Conservation (phyloP, 176 grass and related monocot genomes). For the Bothriochloa decipiens region DNA sequence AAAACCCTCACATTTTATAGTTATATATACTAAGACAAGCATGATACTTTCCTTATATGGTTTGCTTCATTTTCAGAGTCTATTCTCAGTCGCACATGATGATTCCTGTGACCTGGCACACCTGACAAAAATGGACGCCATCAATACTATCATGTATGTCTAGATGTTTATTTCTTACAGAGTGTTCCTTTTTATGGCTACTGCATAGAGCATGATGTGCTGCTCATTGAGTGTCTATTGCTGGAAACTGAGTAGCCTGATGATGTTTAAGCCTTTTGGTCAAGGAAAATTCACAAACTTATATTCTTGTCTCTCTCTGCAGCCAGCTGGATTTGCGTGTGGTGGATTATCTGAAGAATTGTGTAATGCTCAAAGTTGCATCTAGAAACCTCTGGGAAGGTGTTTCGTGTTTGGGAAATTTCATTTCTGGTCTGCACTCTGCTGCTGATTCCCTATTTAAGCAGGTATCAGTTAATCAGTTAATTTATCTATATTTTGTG, state of each 20-base stretch:
- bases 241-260: constrained; percentile 31
- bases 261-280: constrained; percentile 16
- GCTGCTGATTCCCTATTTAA: constrained; percentile 83
- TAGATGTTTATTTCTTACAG: background rate
- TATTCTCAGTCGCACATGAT: constrained; percentile 39
- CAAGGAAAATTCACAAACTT: constrained; percentile 7
- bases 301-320: constrained; percentile 42
- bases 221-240: background rate
- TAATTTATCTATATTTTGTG: constrained; percentile 31
- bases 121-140: constrained; percentile 66
- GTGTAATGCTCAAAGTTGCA: constrained; percentile 76
- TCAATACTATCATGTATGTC: constrained; percentile 73
- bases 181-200: background rate
- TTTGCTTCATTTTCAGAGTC: constrained; percentile 45
- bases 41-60: constrained; percentile 34
- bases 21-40: background rate
- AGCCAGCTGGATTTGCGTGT: constrained; percentile 58
- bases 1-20: background rate
- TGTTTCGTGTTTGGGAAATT: constrained; percentile 39
- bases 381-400: constrained; percentile 84
- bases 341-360: constrained; percentile 69
- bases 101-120: constrained; percentile 68
- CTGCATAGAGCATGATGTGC: background rate
- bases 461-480: constrained; percentile 52
- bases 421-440: constrained; percentile 60